Percentiles rank a stretch among this genome's conserved stretches.
Conservation (phyloP, 495 filamentous ascomycete species). For the Neurospora sp. region DNA sequence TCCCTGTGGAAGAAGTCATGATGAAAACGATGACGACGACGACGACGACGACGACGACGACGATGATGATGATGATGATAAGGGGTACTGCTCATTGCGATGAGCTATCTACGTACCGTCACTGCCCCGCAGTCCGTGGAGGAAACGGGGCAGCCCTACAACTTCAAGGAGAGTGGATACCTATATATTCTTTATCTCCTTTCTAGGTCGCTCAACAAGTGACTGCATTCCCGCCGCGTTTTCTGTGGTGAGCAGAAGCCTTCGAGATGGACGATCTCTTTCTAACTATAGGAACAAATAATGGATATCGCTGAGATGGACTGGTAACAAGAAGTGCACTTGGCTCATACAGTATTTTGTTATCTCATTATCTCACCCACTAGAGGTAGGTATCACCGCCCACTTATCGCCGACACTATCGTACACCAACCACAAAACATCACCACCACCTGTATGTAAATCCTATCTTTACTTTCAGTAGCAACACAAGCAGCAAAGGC, state of each 20-base stretch:
- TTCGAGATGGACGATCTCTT: neutral
- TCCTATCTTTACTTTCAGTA: neutral
- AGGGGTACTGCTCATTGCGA: neutral
- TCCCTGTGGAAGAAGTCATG: neutral
- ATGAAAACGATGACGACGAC: neutral
- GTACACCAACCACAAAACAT: neutral
- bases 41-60: neutral
- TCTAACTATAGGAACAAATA: neutral
- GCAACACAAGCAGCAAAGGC: neutral
- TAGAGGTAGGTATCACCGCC: neutral
- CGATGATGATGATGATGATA: neutral
- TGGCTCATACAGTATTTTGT: neutral
- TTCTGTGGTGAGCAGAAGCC: neutral
- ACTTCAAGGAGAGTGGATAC: neutral
- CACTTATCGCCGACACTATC: neutral
- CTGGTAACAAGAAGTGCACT: neutral
- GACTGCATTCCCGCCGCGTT: neutral
- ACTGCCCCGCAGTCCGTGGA: neutral
- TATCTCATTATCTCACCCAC: neutral
- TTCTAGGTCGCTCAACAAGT: neutral
- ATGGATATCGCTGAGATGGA: neutral
- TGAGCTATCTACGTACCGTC: neutral
- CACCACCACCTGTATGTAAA: neutral
- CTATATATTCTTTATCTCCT: too few species aligned
- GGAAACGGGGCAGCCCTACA: neutral